Evolutionary conservation across 2,329 filamentous ascomycete species (phyloP).

Genomic region (Alternaria sp.): DNA sequence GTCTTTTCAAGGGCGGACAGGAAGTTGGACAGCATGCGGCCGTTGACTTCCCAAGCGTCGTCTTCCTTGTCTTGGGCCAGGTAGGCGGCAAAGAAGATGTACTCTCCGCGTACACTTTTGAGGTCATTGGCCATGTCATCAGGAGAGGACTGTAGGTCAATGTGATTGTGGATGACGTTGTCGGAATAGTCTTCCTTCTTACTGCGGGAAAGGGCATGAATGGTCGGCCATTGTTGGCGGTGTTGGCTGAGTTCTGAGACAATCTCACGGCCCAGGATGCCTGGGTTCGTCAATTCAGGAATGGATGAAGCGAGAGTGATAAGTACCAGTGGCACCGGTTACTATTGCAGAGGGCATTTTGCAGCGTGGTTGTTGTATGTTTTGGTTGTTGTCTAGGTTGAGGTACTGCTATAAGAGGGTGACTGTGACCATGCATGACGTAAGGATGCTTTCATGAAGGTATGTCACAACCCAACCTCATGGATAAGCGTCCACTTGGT

Average conservation of each 20-base stretch:
- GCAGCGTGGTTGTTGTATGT: too few relatives aligned
- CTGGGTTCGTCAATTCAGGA: slow-evolving; percentile 21
- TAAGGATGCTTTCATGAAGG: slow-evolving; percentile 14
- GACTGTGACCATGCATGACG: slow-evolving; percentile 11
- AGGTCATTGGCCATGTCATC: slow-evolving; percentile 49
- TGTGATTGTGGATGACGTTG: slow-evolving; percentile 50
- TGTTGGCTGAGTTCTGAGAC: slow-evolving; percentile 50
- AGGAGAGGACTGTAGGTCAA: slow-evolving; percentile 50
- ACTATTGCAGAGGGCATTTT: too few relatives aligned
- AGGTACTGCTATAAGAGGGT: too few relatives aligned
- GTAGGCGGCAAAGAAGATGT: too few relatives aligned
- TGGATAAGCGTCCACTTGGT: too few relatives aligned
- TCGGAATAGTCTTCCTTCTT: slow-evolving; percentile 49
- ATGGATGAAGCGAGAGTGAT: too few relatives aligned
- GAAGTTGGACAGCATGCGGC: too few relatives aligned
- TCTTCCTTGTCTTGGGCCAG: too few relatives aligned
- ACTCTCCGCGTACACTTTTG: too few relatives aligned
- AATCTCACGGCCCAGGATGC: slow-evolving; percentile 54
- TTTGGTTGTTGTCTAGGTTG: too few relatives aligned
- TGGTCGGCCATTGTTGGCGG: slow-evolving; percentile 45
- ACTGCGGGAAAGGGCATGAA: slow-evolving; percentile 53
- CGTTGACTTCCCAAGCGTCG: too few relatives aligned
- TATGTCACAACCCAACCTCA: slow-evolving; percentile 1
- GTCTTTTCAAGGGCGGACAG: slow-evolving; percentile 56
- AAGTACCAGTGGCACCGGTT: too few relatives aligned